These are phyloP conservation scores for Lactifluus volemus DNA, from an alignment of 768 basidiomycete genomes.

Conservation along the genomic window DNA sequence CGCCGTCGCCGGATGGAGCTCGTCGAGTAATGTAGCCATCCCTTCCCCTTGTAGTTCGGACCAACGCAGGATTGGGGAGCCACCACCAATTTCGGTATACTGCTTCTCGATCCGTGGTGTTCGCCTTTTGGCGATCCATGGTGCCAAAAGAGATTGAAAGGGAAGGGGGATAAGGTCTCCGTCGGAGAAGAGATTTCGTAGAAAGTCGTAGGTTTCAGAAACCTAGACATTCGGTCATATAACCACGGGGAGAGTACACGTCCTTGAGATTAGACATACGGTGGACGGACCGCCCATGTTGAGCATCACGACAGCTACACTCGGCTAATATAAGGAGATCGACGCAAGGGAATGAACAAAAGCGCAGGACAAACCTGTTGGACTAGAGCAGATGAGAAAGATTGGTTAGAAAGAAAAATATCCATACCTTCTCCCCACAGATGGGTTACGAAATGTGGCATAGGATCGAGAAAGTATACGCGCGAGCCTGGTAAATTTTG, in stretches of 20 bases:
- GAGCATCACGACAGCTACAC: constrained; percentile 82
- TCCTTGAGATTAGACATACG: constrained; percentile 35
- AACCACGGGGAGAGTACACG: not conserved
- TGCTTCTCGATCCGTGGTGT: constrained; percentile 93
- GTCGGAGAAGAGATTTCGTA: constrained; percentile 86
- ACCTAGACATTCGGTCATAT: constrained; percentile 42
- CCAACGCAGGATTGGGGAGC: constrained; percentile 90
- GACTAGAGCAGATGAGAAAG: constrained; percentile 10
- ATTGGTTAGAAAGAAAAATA: not conserved
- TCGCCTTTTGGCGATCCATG: constrained; percentile 78
- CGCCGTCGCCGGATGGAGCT: constrained; percentile 85
- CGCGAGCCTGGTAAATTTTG: not conserved
- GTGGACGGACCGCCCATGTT: constrained; percentile 99
- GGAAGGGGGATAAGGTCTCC: constrained; percentile 93
- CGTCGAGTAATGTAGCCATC: constrained; percentile 88
- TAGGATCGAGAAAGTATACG: constrained; percentile 16
- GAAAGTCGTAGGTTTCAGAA: constrained; percentile 85
- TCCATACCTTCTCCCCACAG: constrained; percentile 14
- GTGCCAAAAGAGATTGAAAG: constrained; percentile 81
- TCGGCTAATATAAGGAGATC: not conserved
- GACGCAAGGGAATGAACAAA: not conserved
- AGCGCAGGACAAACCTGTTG: constrained; percentile 14
- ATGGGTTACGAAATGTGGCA: constrained; percentile 10
- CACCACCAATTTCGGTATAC: constrained; percentile 91
- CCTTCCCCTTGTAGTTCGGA: constrained; percentile 81